A percentile compares a stretch with the other conserved stretches of the same genome.
These are phyloP conservation scores for Lagenidium giganteum DNA, from an alignment of 352 stramenopile genomes.

Conservation along the genomic window DNA sequence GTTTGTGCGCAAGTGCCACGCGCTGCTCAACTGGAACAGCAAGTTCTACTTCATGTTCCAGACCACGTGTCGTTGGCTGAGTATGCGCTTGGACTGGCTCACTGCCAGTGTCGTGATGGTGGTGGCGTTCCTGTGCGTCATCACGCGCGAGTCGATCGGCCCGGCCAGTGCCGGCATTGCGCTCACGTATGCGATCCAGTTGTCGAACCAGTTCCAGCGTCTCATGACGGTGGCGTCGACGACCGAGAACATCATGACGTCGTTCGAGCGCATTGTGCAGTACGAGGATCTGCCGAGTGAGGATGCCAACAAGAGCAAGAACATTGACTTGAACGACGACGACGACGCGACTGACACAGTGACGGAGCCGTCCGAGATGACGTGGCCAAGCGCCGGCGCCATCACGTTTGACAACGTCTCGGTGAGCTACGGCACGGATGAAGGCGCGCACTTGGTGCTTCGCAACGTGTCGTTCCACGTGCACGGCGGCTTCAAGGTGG, in stretches of 20 bases:
- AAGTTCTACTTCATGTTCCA: conserved; percentile 14
- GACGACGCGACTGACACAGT: background rate
- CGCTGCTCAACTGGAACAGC: conserved; percentile 9
- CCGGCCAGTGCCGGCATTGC: conserved; percentile 9
- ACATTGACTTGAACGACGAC: no score
- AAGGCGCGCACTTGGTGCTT: conserved; percentile 25
- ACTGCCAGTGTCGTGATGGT: conserved; percentile 2
- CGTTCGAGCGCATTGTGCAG: conserved; percentile 14
- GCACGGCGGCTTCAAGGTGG: conserved; percentile 20
- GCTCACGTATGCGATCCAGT: conserved; percentile 18
- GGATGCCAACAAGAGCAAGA: no score
- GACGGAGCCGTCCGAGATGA: background rate
- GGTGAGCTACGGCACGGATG: conserved; percentile 25
- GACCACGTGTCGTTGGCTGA: conserved; percentile 9
- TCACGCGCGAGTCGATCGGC: conserved; percentile 3
- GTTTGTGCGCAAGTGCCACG: conserved; percentile 19
- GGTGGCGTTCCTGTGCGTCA: conserved; percentile 10
- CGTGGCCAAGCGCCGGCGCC: conserved; percentile 13
- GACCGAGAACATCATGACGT: conserved; percentile 19
- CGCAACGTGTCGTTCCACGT: conserved; percentile 19
- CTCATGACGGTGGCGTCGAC: conserved; percentile 5
- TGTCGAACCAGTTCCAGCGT: conserved; percentile 29
- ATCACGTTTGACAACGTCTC: conserved; percentile 22
- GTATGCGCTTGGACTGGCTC: conserved; percentile 17
- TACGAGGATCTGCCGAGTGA: conserved; percentile 11